These are phyloP conservation scores for Blastocystis sp. DNA, from an alignment of 352 stramenopile genomes.

Conservation along the genomic window DNA sequence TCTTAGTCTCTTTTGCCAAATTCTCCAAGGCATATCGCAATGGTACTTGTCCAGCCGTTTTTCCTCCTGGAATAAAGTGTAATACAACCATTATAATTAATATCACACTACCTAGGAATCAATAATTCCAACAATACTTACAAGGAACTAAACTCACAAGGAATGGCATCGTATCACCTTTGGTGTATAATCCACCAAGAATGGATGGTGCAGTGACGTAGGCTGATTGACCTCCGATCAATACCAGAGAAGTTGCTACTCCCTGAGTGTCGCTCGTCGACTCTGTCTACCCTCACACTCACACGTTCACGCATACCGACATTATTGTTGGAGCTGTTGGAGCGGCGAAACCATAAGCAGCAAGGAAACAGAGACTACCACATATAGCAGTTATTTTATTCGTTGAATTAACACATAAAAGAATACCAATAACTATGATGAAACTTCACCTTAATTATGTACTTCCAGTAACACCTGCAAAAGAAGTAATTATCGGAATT, in stretches of 20 bases:
- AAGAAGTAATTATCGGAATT: slow-evolving; percentile 21
- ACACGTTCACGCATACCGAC: not conserved
- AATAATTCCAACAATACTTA: not conserved
- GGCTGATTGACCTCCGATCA: slow-evolving; percentile 50
- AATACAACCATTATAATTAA: slow-evolving; percentile 32
- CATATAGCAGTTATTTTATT: slow-evolving; percentile 1
- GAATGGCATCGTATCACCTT: not conserved
- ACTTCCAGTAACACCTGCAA: slow-evolving; percentile 30
- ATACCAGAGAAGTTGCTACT: not conserved
- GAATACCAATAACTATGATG: slow-evolving; percentile 22
- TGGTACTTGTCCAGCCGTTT: slow-evolving; percentile 47
- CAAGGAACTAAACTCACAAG: slow-evolving; percentile 30
- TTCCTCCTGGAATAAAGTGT: slow-evolving; percentile 52
- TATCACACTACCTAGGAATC: not conserved
- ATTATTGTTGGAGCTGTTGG: slow-evolving; percentile 43
- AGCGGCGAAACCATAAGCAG: slow-evolving; percentile 38
- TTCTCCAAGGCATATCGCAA: slow-evolving; percentile 34
- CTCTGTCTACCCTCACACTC: slow-evolving; percentile 9
- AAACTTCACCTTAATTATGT: not conserved
- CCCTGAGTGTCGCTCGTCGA: not conserved
- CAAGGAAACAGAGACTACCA: slow-evolving; percentile 33
- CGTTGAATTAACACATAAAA: not conserved
- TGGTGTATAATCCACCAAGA: not conserved
- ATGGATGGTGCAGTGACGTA: slow-evolving; percentile 27
- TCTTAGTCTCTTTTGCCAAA: slow-evolving; percentile 40